Conservation (phyloP, 768 basidiomycete species). For the Auriscalpium orientale region DNA sequence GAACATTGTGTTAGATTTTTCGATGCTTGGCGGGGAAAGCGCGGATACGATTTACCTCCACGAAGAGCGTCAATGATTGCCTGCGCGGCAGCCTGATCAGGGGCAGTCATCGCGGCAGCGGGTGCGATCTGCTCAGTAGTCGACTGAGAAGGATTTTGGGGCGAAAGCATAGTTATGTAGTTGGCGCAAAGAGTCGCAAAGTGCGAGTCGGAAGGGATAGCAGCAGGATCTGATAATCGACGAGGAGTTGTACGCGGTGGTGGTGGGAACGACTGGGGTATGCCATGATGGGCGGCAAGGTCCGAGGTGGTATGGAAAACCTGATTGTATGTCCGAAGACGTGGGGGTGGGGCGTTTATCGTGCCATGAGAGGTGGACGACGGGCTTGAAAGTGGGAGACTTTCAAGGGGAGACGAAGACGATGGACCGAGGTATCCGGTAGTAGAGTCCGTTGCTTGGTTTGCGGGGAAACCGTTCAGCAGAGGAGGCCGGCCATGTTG, state of each 20-base stretch:
- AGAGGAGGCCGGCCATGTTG: conserved; percentile 41
- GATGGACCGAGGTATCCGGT: conserved; percentile 33
- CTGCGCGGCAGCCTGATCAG: conserved; percentile 8
- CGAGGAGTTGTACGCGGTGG: conserved; percentile 54
- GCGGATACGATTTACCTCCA: conserved; percentile 1
- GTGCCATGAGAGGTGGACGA: conserved; percentile 45
- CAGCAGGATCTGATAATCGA: conserved; percentile 23
- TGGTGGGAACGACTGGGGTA: conserved; percentile 63
- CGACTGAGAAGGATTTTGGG: conserved; percentile 35
- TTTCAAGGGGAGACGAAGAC: conserved; percentile 38
- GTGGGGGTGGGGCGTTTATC: conserved; percentile 43
- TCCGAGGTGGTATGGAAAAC: conserved; percentile 61
- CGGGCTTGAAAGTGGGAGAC: conserved; percentile 45
- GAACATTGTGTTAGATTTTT: not conserved
- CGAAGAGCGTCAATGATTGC: conserved; percentile 10
- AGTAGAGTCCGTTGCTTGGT: conserved; percentile 22
- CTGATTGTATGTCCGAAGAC: conserved; percentile 60
- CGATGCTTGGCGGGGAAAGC: too few species aligned
- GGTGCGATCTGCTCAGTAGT: conserved; percentile 26
- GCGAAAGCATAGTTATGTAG: conserved; percentile 64
- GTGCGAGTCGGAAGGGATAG: conserved; percentile 21
- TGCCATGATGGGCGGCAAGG: conserved; percentile 72
- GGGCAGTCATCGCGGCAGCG: conserved; percentile 16
- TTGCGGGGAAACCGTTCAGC: conserved; percentile 40
- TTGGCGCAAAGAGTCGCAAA: conserved; percentile 43